These are phyloP conservation scores for Arachis stenosperma DNA, from an alignment of 306 rosid genomes.

Conservation along the genomic window DNA sequence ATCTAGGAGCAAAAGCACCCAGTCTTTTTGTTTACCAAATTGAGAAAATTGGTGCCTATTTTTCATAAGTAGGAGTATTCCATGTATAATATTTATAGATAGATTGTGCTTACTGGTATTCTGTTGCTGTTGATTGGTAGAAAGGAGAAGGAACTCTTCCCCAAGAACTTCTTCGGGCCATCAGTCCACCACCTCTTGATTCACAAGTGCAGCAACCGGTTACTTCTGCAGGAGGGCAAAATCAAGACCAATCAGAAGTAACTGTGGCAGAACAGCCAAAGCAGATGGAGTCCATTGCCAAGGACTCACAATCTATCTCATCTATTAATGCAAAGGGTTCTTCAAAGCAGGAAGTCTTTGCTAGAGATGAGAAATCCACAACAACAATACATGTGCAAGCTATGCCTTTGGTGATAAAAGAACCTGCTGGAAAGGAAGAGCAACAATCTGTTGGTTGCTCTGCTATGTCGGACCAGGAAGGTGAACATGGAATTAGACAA, in stretches of 20 bases:
- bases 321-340: slow-evolving; percentile 55
- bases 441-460: slow-evolving; percentile 51
- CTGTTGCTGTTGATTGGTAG: slow-evolving; percentile 55
- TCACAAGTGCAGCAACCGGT: slow-evolving; percentile 66
- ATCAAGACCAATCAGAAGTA: slow-evolving; percentile 65
- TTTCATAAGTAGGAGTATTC: too few species aligned
- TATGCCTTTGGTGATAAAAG: slow-evolving; percentile 56
- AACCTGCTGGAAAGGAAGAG: slow-evolving; percentile 76
- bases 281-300: slow-evolving; percentile 58
- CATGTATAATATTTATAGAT: slow-evolving; percentile 27
- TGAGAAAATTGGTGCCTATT: too few species aligned
- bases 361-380: slow-evolving; percentile 64
- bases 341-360: slow-evolving; percentile 61
- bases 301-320: slow-evolving; percentile 57
- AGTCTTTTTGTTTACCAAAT: too few species aligned
- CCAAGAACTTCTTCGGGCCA: slow-evolving; percentile 90
- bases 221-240: slow-evolving; percentile 62
- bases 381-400: slow-evolving; percentile 56
- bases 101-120: slow-evolving; percentile 40
- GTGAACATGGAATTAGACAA: slow-evolving; percentile 56
- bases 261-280: slow-evolving; percentile 59
- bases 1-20: too few species aligned
- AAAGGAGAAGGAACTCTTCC: slow-evolving; percentile 94
- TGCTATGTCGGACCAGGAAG: slow-evolving; percentile 68
- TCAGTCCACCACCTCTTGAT: slow-evolving; percentile 89